Evolutionary conservation across 441 rosid genomes (phyloP), one percentile per base, ranked within the genome.

Genomic region (Daphne laureola): DNA sequence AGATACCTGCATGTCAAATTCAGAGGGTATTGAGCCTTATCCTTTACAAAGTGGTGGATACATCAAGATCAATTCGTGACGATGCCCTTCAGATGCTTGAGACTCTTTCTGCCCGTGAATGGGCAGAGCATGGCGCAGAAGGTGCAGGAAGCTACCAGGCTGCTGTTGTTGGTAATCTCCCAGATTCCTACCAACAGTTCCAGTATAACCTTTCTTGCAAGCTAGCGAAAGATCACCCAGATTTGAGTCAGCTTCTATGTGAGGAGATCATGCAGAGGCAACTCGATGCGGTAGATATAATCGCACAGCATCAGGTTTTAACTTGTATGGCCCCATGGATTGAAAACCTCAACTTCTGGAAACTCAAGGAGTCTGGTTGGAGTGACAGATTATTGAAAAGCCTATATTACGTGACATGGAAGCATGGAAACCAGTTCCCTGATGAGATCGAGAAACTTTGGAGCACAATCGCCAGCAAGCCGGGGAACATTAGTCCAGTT

Each of bases 321-420:
- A 90, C 97, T 14, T 90, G 97, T 70, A 90, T 90, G 96, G 97
- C 97, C 73, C 97, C 97, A 54, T 90, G 97, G 97, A 87, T 90
- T 75, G 97, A 90, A 69, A 90, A 90, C 55, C 96, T 90, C 47
- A 84, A 90, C 66, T 84, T 90, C 72, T 90, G 97, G 97, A 90
- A 84, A 77, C 94, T 87, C 65, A 87, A 84, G 83, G 97, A 90
- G 65, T 90, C 97, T 0, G 96, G 94, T 61, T 90, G 97, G 97
- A 83, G 91, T 73, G 96, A 87, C 57, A 77, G 97, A 64, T 73
- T 90, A 70, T 68, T 90, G 17, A 90, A 90, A 75, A 87, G 94
- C 67, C 94, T 90, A 55, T 90, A 90, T 70, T 90, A 90, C 53
- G 97, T 90, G 57, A 90, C 97, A n/a, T 84, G 94, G 96, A 78